Evolutionary conservation across 1,284 basidiomycete species (phyloP).

Genomic region (Tylopilus sp.): DNA sequence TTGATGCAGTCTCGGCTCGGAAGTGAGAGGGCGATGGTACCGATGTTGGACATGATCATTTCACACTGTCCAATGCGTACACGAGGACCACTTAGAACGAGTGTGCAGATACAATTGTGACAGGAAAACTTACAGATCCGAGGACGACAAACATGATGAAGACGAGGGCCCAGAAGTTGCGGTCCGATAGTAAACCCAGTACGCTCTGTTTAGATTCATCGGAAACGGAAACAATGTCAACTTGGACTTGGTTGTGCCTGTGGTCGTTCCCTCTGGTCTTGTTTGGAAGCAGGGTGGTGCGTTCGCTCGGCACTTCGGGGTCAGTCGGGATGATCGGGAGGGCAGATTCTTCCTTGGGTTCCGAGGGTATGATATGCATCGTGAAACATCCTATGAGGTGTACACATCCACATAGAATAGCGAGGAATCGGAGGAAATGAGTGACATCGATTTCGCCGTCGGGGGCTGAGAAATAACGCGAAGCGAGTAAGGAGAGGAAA

Average conservation of each 20-base stretch:
- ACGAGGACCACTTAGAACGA: not conserved
- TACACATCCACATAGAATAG: conserved; percentile 47
- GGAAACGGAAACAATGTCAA: conserved; percentile 25
- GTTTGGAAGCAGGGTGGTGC: conserved; percentile 39
- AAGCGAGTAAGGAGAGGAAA: conserved; percentile 62
- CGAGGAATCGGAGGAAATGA: conserved; percentile 53
- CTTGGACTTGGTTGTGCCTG: conserved; percentile 9
- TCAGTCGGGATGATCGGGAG: conserved; percentile 37
- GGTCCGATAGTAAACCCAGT: conserved; percentile 48
- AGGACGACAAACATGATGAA: conserved; percentile 44
- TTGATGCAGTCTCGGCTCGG: conserved; percentile 32
- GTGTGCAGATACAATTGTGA: not conserved
- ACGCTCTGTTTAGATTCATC: conserved; percentile 24
- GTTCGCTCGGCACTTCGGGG: conserved; percentile 36
- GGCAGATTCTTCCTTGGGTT: conserved; percentile 7
- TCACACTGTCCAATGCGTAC: conserved; percentile 48
- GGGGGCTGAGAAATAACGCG: conserved; percentile 50
- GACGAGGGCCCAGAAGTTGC: conserved; percentile 54
- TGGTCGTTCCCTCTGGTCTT: conserved; percentile 18
- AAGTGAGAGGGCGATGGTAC: conserved; percentile 65
- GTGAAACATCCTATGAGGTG: conserved; percentile 52
- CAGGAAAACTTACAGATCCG: conserved; percentile 50
- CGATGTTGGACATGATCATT: conserved; percentile 77
- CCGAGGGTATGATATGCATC: conserved; percentile 33
- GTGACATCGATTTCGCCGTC: conserved; percentile 51